Percentiles rank a stretch among this genome's conserved stretches.
These are phyloP conservation scores for Serendipita sp. DNA, from an alignment of 768 basidiomycete species.

Conservation along the genomic window DNA sequence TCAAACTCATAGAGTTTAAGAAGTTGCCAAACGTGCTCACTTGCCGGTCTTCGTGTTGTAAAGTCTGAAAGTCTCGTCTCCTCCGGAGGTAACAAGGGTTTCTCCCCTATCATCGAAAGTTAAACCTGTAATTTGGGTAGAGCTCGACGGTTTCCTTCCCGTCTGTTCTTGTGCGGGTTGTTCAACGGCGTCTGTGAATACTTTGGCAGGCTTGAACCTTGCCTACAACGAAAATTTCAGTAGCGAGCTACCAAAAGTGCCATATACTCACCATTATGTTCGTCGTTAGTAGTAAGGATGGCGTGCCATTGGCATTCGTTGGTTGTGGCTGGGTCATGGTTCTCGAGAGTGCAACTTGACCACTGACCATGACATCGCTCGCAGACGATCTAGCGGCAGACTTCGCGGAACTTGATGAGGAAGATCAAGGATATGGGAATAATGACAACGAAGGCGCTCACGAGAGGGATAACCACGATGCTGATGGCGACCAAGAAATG, in stretches of 20 bases:
- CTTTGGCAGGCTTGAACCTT: slow-evolving; percentile 72
- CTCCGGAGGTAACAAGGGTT: slow-evolving; percentile 65
- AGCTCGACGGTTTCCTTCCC: slow-evolving; percentile 28
- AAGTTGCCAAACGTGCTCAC: slow-evolving; percentile 39
- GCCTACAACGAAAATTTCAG: slow-evolving; percentile 22
- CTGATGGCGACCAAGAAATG: slow-evolving; percentile 36
- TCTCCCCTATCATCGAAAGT: slow-evolving; percentile 87
- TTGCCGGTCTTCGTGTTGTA: slow-evolving; percentile 85
- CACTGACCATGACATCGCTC: slow-evolving; percentile 26
- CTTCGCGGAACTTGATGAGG: slow-evolving; percentile 71
- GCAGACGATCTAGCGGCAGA: slow-evolving; percentile 90
- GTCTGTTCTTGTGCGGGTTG: slow-evolving; percentile 31
- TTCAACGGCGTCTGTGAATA: slow-evolving; percentile 69
- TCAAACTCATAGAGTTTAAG: slow-evolving; percentile 12
- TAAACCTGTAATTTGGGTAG: slow-evolving; percentile 71
- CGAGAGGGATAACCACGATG: slow-evolving; percentile 46
- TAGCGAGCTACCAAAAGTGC: not conserved
- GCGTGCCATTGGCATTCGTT: slow-evolving; percentile 16
- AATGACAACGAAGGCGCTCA: slow-evolving; percentile 21
- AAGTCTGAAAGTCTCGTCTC: slow-evolving; percentile 83
- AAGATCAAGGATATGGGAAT: slow-evolving; percentile 33
- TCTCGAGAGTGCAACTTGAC: not conserved
- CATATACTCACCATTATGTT: slow-evolving; percentile 31
- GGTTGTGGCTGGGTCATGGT: not conserved
- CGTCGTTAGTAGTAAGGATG: slow-evolving; percentile 30